Evolutionary conservation across 768 basidiomycete species (phyloP), one percentile per base, ranked within the genome.

Genomic region (Auriscalpium vulgare): DNA sequence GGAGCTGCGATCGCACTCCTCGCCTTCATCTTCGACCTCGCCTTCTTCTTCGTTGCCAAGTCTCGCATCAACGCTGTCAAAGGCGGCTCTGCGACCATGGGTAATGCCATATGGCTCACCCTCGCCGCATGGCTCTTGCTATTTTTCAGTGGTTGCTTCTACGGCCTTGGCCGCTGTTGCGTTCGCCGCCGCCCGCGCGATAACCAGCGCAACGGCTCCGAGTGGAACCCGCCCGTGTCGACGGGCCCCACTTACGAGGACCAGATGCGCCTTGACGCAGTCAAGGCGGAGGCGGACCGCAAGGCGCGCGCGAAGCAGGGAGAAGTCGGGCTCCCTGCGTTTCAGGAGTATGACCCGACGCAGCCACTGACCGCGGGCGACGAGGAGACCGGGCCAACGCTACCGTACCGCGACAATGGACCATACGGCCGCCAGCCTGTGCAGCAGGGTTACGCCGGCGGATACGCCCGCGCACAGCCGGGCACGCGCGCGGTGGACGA

Each of bases 11-110:
- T 95, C 56, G 79, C 91, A 51, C 76, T 98, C 57, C 65, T 91
- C 46, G 94, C 95, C 5, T 95, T 97, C 71, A 82, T 95, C 36
- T 94, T 97, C 70, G 97, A 99, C 69, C 72, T 97, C 56, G 88
- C 81, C 62, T 74, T 97, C 56, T 98, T 97, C 74, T 92, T 91
- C 75, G 72, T 95, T 55, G 90, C 90, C 56, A 93, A 87, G 66
- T 74, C 88, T 46, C 83, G 94, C 53, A 87, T 99, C 69, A 88
- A 90, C 67, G 58, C 64, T 16, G 79, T 83, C n/a, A 62, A 75
- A 4, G 85, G 92, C 17, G 93, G 90, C 6, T 76, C 76, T 0
- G 94, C 95, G 0, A 72, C 76, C 17, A 87, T 95, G 8, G 95
- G 95, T n/a, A 86, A 79, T 56, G 92, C 88, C 19, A 80, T 95